phyloP scores from a whole-genome alignment of 805 yeast species.

The Candida piceae region DNA sequence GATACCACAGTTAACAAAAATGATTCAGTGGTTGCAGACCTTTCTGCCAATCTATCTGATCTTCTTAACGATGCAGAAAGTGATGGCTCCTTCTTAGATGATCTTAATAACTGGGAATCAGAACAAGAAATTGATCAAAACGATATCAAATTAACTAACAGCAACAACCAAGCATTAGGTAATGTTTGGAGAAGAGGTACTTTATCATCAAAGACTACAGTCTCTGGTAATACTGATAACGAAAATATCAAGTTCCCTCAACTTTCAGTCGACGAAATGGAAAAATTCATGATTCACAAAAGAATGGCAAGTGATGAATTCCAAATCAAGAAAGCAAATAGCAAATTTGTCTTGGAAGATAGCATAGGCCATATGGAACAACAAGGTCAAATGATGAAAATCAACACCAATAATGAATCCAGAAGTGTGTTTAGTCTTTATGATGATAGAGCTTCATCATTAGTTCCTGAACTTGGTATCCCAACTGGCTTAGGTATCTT shows the following conservation, averaged over 20 bases:
- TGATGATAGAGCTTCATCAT: conserved; percentile 15
- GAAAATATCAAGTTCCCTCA: conserved; percentile 14
- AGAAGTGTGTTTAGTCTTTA: conserved; percentile 7
- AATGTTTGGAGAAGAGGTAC: conserved; percentile 29
- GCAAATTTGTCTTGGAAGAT: conserved; percentile 15
- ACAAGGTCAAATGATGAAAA: conserved; percentile 19
- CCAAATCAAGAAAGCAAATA: conserved; percentile 23
- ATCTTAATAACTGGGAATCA: conserved; percentile 33
- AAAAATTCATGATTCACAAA: conserved; percentile 26
- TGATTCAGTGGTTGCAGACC: conserved; percentile 1
- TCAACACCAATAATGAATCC: conserved; percentile 10
- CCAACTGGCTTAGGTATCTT: conserved; percentile 14
- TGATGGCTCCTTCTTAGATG: conserved; percentile 39
- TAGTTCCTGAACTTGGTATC: conserved; percentile 28
- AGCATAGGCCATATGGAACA: conserved; percentile 17
- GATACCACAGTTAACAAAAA: no score
- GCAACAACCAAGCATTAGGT: conserved; percentile 17
- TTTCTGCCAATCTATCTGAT: conserved; percentile 19
- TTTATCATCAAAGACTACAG: conserved; percentile 14
- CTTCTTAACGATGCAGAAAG: conserved; percentile 34
- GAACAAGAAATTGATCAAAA: conserved; percentile 10
- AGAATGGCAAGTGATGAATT: conserved; percentile 29
- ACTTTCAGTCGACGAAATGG: conserved; percentile 24
- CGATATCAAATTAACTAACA: conserved; percentile 1
- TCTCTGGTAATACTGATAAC: conserved; percentile 8